Conservation (phyloP, 495 filamentous ascomycete species). For the Podospora bellae-mahoneyi region DNA sequence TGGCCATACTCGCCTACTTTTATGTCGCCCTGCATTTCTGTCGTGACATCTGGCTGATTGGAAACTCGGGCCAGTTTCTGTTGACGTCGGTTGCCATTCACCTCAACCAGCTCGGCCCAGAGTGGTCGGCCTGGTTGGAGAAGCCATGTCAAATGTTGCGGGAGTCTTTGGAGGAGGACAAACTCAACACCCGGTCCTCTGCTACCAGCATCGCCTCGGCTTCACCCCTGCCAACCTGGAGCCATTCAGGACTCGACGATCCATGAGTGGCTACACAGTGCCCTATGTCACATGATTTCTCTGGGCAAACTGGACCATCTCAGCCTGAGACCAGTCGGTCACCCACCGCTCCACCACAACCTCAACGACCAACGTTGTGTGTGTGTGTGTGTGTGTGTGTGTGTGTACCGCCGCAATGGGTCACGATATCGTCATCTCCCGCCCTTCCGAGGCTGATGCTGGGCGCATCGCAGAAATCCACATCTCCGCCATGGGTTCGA, state of each 20-base stretch:
- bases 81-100: constrained; percentile 21
- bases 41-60: constrained; percentile 27
- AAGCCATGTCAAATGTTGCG: constrained; percentile 25
- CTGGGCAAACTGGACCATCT: not conserved
- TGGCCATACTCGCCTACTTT: constrained; percentile 33
- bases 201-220: not conserved
- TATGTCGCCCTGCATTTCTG: constrained; percentile 29
- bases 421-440: constrained; percentile 14
- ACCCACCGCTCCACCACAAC: not conserved
- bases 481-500: constrained; percentile 42
- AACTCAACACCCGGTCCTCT: not conserved
- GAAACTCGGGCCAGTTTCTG: constrained; percentile 26
- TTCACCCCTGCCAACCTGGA: not conserved
- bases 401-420: constrained; percentile 8
- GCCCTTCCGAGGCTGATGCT: constrained; percentile 29
- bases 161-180: constrained; percentile 5
- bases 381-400: not conserved
- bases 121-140: constrained; percentile 32
- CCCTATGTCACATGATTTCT: not conserved
- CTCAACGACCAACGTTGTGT: not conserved
- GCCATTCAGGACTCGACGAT: not conserved
- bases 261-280: not conserved
- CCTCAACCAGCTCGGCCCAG: constrained; percentile 26
- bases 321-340: not conserved
- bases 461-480: constrained; percentile 43